Conservation (phyloP, 192 early-diverging fungal species). For the Pecoramyces ruminantium region DNA sequence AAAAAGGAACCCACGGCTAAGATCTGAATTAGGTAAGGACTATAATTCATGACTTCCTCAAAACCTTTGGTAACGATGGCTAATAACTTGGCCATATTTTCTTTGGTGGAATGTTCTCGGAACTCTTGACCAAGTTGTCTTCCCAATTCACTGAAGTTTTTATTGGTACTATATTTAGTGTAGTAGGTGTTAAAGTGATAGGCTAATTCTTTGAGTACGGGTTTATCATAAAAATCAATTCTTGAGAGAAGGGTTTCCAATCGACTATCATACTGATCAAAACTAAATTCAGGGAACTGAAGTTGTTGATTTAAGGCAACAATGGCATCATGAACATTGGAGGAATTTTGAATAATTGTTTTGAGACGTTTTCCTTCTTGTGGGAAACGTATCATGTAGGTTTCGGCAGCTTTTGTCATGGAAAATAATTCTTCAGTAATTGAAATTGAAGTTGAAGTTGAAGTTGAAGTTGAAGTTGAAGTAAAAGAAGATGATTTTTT, state of each 20-base stretch:
- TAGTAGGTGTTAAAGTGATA: not conserved
- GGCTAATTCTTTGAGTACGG: not conserved
- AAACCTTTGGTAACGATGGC: not conserved
- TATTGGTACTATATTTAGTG: not conserved
- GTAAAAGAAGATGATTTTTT: not conserved
- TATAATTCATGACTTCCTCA: not conserved
- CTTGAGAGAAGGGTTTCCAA: not conserved
- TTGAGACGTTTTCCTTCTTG: too few species aligned
- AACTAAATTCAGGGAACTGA: not conserved
- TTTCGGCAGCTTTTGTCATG: not conserved
- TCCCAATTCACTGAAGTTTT: not conserved
- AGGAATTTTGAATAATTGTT: too few species aligned
- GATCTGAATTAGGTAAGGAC: not conserved
- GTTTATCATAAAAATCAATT: not conserved
- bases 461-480: too few species aligned
- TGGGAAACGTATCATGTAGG: too few species aligned
- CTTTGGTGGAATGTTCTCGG: not conserved
- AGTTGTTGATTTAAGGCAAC: not conserved
- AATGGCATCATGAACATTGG: not conserved
- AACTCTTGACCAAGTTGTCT: not conserved
- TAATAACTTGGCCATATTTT: not conserved
- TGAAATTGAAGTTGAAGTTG: too few species aligned
- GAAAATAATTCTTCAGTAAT: not conserved
- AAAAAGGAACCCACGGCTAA: not conserved
- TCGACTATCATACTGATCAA: not conserved